Base-by-base conservation (phyloP, 345 rosid species). In the Nephelium lappaceum region DNA sequence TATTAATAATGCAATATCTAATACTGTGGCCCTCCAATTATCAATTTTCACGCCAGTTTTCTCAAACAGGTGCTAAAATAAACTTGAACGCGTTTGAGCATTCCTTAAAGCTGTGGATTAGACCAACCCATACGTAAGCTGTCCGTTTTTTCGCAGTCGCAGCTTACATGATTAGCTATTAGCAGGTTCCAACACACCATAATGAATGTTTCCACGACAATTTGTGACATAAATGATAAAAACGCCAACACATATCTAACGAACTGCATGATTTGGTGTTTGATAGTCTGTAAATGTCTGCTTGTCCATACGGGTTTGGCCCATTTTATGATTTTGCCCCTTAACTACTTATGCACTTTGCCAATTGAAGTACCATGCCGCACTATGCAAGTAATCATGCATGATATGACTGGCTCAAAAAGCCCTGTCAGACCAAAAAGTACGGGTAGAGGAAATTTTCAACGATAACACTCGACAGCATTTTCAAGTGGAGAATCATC, bases 191-290 rank as follows among this genome's bases (percentile, higher is more conserved):
- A 58, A 58, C 63, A 24, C 12, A 21, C 18, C 73, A 69, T 45
- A 11, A 73, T 58, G 55, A 60, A 60, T 73, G 77, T 42, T 73
- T 61, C 67, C 76, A 60, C 76, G 16, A 41, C 18, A 10, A 55
- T 12, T 72, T 11, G 14, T 11, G 64, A 71, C 12, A 45, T 8
- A 16, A 24, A 18, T 18, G 63, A 31, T 24, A 38, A 58, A 65
- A 57, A 14, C 51, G 16, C 25, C 27, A 71, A 53, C 64, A 55
- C n/a, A 43, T 42, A 31, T 45, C 51, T 5, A 45, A 45, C 51
- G 51, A 45, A 45, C 51, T 43, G 15, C 38, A 43, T 41, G 25
- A 43, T 21, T 25, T 49, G 63, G 43, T 31, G 23, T 71, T 71
- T 71, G 23, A 31, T 36, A 53, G 64, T 27, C 75, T 71, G 25